Conservation (phyloP, 106 monocot species). For the Dioscorea zingiberensis region DNA sequence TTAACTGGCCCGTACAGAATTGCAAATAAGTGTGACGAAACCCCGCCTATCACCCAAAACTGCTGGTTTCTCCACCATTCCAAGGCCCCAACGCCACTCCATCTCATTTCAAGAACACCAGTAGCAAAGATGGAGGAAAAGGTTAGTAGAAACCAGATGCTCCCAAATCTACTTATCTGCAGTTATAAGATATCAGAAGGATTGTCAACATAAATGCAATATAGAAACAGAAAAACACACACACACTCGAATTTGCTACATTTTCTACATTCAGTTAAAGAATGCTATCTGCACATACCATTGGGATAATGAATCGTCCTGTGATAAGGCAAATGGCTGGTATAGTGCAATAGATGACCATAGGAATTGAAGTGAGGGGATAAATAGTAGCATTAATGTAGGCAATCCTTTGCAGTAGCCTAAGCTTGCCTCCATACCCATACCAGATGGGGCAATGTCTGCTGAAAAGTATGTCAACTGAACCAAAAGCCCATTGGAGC, state of each 20-base stretch:
- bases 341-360: constrained; percentile 26
- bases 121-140: constrained; percentile 15
- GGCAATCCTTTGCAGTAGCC: constrained; percentile 12
- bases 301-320: constrained; percentile 32
- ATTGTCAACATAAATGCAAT: not conserved
- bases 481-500: constrained; percentile 17
- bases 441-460: constrained; percentile 27
- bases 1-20: constrained; percentile 15
- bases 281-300: no score
- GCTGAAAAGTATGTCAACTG: constrained; percentile 24
- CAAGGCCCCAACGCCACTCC: constrained; percentile 22
- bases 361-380: constrained; percentile 30
- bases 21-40: constrained; percentile 20
- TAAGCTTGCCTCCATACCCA: constrained; percentile 9
- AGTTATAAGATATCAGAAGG: not conserved
- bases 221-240: constrained; percentile 7
- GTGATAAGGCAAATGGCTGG: constrained; percentile 36
- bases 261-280: no score
- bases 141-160: constrained; percentile 16
- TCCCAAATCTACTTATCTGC: constrained; percentile 18
- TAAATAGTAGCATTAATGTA: constrained; percentile 21
- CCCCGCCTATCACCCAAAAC: constrained; percentile 21
- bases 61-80: constrained; percentile 28
- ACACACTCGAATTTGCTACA: no score
- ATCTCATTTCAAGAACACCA: constrained; percentile 27